These are phyloP conservation scores for Macadamia integrifolia DNA, from an alignment of 164 flowering plant species.

Conservation along the genomic window DNA sequence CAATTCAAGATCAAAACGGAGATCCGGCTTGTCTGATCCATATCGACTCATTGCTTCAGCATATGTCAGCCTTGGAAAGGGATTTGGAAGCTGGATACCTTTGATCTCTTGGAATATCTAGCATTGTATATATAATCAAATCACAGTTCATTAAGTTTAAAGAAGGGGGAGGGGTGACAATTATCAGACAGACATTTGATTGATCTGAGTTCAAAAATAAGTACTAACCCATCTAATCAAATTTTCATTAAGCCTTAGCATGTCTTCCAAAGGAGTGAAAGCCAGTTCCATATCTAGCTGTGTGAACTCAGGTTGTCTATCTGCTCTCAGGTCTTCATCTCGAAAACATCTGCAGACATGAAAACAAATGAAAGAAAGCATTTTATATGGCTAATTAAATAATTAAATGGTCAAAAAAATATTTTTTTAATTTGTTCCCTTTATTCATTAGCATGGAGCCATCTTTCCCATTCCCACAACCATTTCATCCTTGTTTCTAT, in stretches of 20 bases:
- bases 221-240: conserved; percentile 73
- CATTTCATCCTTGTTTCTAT: neutral
- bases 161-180: neutral
- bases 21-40: conserved; percentile 95
- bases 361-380: conserved; percentile 5
- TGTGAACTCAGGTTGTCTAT: conserved; percentile 96
- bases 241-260: conserved; percentile 88
- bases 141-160: neutral
- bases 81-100: conserved; percentile 75
- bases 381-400: neutral
- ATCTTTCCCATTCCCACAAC: neutral
- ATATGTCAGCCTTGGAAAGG: conserved; percentile 91
- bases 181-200: neutral
- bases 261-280: conserved; percentile 81
- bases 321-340: conserved; percentile 94
- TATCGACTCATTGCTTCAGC: conserved; percentile 83
- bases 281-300: conserved; percentile 97
- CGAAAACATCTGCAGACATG: conserved; percentile 67
- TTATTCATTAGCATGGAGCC: neutral
- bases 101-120: conserved; percentile 82
- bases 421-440: neutral
- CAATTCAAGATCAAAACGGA: conserved; percentile 79
- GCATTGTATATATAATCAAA: conserved; percentile 2
- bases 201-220: neutral
- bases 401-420: neutral